These are phyloP conservation scores for Nevesoporus exiguus DNA, from an alignment of 768 basidiomycete species.

Conservation along the genomic window DNA sequence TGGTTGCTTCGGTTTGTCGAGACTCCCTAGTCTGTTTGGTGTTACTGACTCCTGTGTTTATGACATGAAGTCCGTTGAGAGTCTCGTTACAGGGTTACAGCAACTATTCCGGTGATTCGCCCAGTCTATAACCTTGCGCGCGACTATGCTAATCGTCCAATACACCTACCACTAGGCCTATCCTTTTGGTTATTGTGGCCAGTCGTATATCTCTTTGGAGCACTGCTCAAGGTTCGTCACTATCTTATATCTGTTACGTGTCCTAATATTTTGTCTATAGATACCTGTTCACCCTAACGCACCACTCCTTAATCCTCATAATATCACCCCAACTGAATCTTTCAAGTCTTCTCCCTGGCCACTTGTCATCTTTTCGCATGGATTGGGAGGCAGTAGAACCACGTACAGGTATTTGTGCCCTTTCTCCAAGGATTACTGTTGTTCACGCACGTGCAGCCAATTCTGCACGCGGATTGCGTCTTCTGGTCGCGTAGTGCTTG, in stretches of 20 bases:
- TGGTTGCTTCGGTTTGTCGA: conserved; percentile 56
- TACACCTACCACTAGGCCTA: conserved; percentile 15
- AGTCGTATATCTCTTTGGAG: conserved; percentile 48
- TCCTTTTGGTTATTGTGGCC: conserved; percentile 39
- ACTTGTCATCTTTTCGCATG: conserved; percentile 82
- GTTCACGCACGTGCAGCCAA: conserved; percentile 42
- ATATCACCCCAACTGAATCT: neutral
- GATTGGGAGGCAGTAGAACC: conserved; percentile 69
- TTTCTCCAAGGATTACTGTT: neutral
- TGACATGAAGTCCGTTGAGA: conserved; percentile 35
- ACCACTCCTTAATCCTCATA: conserved; percentile 41
- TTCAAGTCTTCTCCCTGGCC: conserved; percentile 52
- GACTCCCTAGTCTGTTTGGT: neutral
- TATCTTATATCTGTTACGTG: neutral
- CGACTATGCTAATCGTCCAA: neutral
- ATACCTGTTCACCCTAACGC: conserved; percentile 57
- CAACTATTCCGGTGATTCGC: conserved; percentile 43
- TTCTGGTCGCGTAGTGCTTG: conserved; percentile 75
- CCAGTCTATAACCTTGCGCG: neutral
- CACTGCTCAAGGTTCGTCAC: conserved; percentile 42
- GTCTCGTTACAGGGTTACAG: conserved; percentile 48
- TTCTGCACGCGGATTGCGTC: conserved; percentile 71
- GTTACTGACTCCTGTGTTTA: neutral
- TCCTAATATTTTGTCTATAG: conserved; percentile 27
- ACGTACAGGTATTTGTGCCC: conserved; percentile 52